These are phyloP conservation scores for Laetiporus sulphureus DNA, from an alignment of 1,284 basidiomycete genomes.

Conservation along the genomic window DNA sequence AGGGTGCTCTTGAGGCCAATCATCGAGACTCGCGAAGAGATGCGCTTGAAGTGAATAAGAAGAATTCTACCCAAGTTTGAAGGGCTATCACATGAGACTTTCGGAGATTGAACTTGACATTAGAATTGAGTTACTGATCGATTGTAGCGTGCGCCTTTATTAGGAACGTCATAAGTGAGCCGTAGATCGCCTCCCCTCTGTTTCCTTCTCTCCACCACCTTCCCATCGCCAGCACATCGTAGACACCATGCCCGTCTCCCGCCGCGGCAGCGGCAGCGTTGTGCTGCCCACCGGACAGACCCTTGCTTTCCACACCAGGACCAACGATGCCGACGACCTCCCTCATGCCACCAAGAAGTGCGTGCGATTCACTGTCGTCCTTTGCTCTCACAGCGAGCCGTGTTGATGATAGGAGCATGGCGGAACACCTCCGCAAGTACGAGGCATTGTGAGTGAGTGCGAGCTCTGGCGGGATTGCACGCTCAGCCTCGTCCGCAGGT, in stretches of 20 bases:
- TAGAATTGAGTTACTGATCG: conserved; percentile 3
- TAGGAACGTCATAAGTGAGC: conserved; percentile 9
- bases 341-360: conserved; percentile 87
- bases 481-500: conserved; percentile 35
- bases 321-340: conserved; percentile 73
- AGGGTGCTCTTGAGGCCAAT: conserved; percentile 90
- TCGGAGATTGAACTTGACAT: conserved; percentile 6
- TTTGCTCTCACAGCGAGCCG: conserved; percentile 16
- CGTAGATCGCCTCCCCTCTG: neutral
- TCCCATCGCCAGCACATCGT: neutral
- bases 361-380: conserved; percentile 17
- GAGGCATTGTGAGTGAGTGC: conserved; percentile 64
- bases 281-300: conserved; percentile 68
- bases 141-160: conserved; percentile 6
- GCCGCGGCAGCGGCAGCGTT: conserved; percentile 70
- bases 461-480: neutral
- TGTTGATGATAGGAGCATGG: conserved; percentile 60
- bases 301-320: conserved; percentile 72
- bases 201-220: neutral
- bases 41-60: neutral
- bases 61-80: neutral
- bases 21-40: conserved; percentile 39
- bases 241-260: conserved; percentile 33
- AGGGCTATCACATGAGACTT: neutral
- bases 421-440: conserved; percentile 84